A percentile compares a stretch with the other conserved stretches of the same genome.
These are phyloP conservation scores for Colletotrichum sp. DNA, from an alignment of 2,329 filamentous ascomycete species.

Conservation along the genomic window DNA sequence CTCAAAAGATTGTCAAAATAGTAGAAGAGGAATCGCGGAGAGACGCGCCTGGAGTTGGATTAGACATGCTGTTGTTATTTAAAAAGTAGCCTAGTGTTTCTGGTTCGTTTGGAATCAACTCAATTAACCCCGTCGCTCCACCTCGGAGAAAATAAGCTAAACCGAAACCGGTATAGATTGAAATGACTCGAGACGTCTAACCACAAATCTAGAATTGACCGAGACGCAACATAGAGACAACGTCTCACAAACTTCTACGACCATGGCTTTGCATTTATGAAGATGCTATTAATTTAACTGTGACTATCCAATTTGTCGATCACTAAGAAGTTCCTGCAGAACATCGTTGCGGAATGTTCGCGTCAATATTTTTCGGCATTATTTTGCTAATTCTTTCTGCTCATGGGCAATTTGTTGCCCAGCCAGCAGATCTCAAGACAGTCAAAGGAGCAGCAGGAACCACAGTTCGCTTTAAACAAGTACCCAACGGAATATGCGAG, in stretches of 20 bases:
- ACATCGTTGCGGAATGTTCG: background rate
- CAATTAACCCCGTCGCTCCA: background rate
- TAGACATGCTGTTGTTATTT: rapidly evolving
- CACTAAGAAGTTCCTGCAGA: background rate
- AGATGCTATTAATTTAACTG: background rate
- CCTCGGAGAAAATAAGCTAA: background rate
- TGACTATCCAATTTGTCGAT: background rate
- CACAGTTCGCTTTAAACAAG: slow-evolving; percentile 1
- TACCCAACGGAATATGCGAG: slow-evolving; percentile 8
- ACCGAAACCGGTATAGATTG: background rate
- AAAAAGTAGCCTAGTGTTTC: background rate
- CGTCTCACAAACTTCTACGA: background rate
- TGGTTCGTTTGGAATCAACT: background rate
- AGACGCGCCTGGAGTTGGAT: background rate
- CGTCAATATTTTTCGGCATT: background rate
- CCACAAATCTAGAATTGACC: background rate
- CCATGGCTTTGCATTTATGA: background rate
- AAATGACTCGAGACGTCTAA: background rate
- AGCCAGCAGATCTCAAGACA: background rate
- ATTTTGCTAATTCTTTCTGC: background rate
- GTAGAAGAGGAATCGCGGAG: background rate
- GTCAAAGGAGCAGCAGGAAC: background rate
- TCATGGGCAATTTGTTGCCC: background rate
- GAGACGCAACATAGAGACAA: background rate
- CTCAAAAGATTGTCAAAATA: background rate